Base-by-base conservation (phyloP, 1,284 basidiomycete genomes). In the Pseudozyma sp. region DNA sequence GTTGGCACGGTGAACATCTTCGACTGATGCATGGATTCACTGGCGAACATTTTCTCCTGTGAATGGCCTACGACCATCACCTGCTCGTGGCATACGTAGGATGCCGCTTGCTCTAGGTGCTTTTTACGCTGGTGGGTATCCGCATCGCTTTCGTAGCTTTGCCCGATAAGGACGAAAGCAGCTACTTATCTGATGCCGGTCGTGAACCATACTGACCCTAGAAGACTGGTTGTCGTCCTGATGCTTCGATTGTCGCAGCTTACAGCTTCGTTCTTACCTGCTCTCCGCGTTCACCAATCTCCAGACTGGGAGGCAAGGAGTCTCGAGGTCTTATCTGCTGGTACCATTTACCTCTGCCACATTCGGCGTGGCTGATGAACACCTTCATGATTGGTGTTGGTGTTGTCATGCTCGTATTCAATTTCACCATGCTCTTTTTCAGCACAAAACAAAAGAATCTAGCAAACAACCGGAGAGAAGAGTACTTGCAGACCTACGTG, bases 201-300 rank as follows among this genome's bases (percentile, higher is more conserved):
- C 24, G 24, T 24, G 4, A 24, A 2, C 24, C 24, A 4, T 24
- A 24, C 24, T 24, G 24, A 24, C 24, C 24, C 24, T 24, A 24
- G 24, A 24, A 24, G 24, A 24, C 24, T 24, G 24, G 1, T 4
- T 24, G 24, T 24, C 24, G 19, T 31, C 35, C 14, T 14, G 35
- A 37, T 37, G 35, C 2, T 37, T 37, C 14, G 9, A 37, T 10
- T 37, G 9, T 37, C 9, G 16, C 40, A 42, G 10, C 35, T 16
- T 69, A 69, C 30, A 53, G 67, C 0, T 69, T 69, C 29, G 31
- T 69, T 5, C n/a, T 69, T 5, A 59, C 67, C 7, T 69, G 67
- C 39, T 55, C 52, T 34, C 67, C 67, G 8, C 54, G 60, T 3
- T 64, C 67, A 8, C 67, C 60, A 6, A 53, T 69, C 42, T 59